Base-by-base conservation (phyloP, 495 filamentous ascomycete genomes). In the Elaphomyces granulatus region DNA sequence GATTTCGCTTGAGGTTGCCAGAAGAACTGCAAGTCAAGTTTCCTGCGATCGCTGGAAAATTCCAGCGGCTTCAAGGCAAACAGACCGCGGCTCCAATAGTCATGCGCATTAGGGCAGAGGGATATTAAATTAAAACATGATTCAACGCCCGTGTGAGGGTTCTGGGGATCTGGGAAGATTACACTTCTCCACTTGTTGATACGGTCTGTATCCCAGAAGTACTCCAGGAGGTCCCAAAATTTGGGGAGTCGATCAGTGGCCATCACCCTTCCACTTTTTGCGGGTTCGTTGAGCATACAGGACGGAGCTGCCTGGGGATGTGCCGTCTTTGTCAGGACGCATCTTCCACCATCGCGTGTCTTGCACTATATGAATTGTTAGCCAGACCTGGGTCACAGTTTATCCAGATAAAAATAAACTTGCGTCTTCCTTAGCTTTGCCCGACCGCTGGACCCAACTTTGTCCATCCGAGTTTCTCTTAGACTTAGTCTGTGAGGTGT, bases 91-190 rank as follows among this genome's bases (percentile, higher is more conserved):
- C 15, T 17, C 8, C 16, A 39, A 14, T 23, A 23, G 3, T 6
- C 19, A 15, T n/a, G 37, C 28, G 37, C 37, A 39, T n/a, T 36
- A 26, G 31, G 32, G 4, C n/a, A 34, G 6, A 42, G 32, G 18
- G 10, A 36, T 2, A 42, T 6, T 20, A 42, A 26, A 10, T 42
- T 42, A 32, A 19, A 20, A 17, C 30, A 36, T 18, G 19, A 15
- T 7, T 42, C 40, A 7, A n/a, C 16, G 17, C 21, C 18, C 6
- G 23, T 28, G 4, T 41, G 10, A 42, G 19, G 30, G 10, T 42
- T 20, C 12, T 28, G 6, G 12, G 23, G 6, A 28, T 28, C 12
- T 3, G 32, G 40, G 15, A 42, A 42, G 10, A 42, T 3, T 26
- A 20, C 20, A 4, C 18, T 4, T 19, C 34, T 20, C 40, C 40